Conservation (phyloP, 2,329 filamentous ascomycete species). For the Aureobasidium musti region DNA sequence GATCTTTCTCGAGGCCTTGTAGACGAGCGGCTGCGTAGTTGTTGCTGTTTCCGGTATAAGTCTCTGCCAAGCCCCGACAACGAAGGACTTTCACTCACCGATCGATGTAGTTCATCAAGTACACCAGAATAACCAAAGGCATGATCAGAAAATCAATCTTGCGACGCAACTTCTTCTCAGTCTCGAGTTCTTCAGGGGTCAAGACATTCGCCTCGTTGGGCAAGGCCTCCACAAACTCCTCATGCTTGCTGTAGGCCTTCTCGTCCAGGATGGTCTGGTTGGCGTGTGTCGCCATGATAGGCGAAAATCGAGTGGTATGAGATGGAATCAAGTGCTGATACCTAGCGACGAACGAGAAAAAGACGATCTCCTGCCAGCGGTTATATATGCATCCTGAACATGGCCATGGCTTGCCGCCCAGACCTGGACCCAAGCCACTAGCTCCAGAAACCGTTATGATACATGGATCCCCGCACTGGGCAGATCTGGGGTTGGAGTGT, state of each 20-base stretch:
- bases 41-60: conserved; percentile 41
- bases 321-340: neutral
- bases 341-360: neutral
- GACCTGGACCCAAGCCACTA: conserved; percentile 22
- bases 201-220: conserved; percentile 29
- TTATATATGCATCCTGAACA: conserved; percentile 20
- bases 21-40: conserved; percentile 68
- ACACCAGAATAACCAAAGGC: conserved; percentile 71
- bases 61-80: neutral
- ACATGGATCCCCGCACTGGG: neutral
- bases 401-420: conserved; percentile 26
- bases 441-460: conserved; percentile 4
- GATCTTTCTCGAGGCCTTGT: conserved; percentile 63
- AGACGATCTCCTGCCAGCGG: neutral
- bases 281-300: conserved; percentile 12
- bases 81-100: conserved; percentile 33
- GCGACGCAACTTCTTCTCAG: conserved; percentile 62
- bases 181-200: conserved; percentile 38
- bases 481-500: conserved; percentile 14
- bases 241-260: conserved; percentile 17
- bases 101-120: conserved; percentile 71
- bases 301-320: neutral
- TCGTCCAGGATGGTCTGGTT: conserved; percentile 15
- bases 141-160: conserved; percentile 72
- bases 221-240: neutral